Evolutionary conservation across 495 filamentous ascomycete species (phyloP).

Genomic region (Cladorrhinum samala): DNA sequence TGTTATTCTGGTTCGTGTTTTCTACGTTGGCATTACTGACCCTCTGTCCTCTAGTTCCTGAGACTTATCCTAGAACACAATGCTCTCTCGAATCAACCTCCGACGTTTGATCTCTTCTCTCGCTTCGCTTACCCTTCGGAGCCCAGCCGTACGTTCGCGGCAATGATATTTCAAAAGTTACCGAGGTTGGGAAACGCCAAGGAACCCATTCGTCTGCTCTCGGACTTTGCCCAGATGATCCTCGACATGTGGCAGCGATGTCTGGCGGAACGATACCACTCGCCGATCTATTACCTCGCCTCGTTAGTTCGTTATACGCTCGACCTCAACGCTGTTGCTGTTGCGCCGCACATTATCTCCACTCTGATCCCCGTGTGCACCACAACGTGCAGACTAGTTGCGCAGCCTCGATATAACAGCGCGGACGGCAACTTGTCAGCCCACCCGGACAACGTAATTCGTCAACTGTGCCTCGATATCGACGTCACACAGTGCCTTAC

Average conservation of each 20-base stretch:
- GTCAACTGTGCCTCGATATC: constrained; percentile 24
- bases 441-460: constrained; percentile 18
- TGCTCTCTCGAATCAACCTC: constrained; percentile 27
- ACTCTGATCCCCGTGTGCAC: constrained; percentile 37
- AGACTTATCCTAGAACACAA: constrained; percentile 39
- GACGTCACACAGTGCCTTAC: constrained; percentile 36
- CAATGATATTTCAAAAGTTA: constrained; percentile 39
- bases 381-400: constrained; percentile 28
- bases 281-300: constrained; percentile 39
- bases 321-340: constrained; percentile 32
- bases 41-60: constrained; percentile 28
- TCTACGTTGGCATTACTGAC: constrained; percentile 31
- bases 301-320: constrained; percentile 33
- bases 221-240: constrained; percentile 39
- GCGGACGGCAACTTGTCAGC: constrained; percentile 21
- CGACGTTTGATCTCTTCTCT: constrained; percentile 39
- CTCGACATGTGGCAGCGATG: constrained; percentile 43
- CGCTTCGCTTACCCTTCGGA: constrained; percentile 36
- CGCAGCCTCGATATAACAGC: constrained; percentile 22
- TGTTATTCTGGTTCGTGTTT: constrained; percentile 4
- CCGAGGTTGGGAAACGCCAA: constrained; percentile 29
- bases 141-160: constrained; percentile 33
- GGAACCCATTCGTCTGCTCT: constrained; percentile 33
- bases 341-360: constrained; percentile 38
- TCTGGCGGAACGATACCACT: constrained; percentile 34